Base-by-base conservation (phyloP, 306 rosid genomes). In the Gastrolobium villosum region DNA sequence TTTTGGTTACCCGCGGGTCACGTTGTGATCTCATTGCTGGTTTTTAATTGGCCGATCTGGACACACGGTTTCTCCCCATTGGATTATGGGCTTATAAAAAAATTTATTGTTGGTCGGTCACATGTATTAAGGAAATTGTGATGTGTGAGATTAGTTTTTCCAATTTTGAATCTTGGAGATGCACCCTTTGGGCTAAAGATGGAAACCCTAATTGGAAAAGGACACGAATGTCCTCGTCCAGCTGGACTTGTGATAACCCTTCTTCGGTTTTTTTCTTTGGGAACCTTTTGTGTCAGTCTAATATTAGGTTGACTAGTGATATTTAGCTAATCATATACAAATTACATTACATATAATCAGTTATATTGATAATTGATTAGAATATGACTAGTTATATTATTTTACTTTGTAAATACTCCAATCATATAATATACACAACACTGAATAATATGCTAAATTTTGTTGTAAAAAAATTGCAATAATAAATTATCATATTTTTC, bases 161-260 rank as follows among this genome's bases (percentile, higher is more conserved):
- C 39, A 30, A 4, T 3, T 73, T n/a, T 67, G 81, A 74, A 76
- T 70, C 78, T 71, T 62, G 75, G 26, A 75, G 84, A 69, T 81
- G 84, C 74, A 13, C 67, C 81, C 66, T 59, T 71, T 6, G 59
- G 75, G 84, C 59, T 57, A 77, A 76, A 83, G 80, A 52, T 46
- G 62, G 81, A 92, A 92, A 92, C 90, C 97, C 97, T 92, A 92
- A 83, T 83, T 68, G 40, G 73, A 78, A 84, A 87, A 84, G 84
- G 86, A 87, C 95, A 77, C 26, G 73, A 49, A 75, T 88, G 84
- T 86, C 93, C 91, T 83, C 32, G 65, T 80, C 77, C 82, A 55
- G 73, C 84, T 37, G 76, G 72, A 48, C 62, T 49, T 65, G 71
- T 50, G 82, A 50, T 59, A 52, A 61, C 40, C 36, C 54, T 76